phyloP scores from a whole-genome alignment of 352 stramenopile genomes.

The Phytopythium chamaehyphon region DNA sequence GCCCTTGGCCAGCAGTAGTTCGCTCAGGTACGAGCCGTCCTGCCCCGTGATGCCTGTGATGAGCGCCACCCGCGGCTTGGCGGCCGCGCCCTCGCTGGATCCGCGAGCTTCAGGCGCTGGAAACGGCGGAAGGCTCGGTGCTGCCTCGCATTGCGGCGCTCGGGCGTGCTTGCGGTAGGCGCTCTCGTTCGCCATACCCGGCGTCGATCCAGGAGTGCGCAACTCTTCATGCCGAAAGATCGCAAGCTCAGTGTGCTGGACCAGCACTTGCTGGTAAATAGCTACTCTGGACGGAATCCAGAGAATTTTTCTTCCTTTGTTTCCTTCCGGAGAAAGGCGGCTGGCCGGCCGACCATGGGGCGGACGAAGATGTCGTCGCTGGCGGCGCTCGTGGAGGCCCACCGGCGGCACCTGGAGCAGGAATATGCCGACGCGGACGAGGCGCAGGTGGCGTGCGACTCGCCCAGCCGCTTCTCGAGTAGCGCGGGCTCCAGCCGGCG shows the following conservation, averaged over 20 bases:
- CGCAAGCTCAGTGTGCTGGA: too few species aligned
- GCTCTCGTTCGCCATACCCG: too few species aligned
- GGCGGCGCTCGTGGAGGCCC: conserved; percentile 17
- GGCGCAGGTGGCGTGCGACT: not conserved
- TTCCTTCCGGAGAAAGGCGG: too few species aligned
- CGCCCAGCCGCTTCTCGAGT: not conserved
- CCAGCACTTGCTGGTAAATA: too few species aligned
- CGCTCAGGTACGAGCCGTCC: conserved; percentile 98
- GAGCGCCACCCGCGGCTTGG: conserved; percentile 64
- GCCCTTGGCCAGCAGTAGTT: conserved; percentile 96
- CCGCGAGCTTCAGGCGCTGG: too few species aligned
- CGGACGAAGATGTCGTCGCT: conserved; percentile 19
- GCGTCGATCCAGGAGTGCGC: too few species aligned
- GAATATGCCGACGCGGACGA: conserved; percentile 3
- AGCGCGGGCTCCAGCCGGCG: not conserved
- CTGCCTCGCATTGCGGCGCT: too few species aligned
- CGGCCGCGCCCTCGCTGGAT: not conserved
- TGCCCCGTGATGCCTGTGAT: conserved; percentile 99
- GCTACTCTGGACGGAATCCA: too few species aligned
- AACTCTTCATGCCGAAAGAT: too few species aligned
- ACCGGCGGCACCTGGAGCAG: conserved; percentile 8
- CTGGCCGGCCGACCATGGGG: not conserved
- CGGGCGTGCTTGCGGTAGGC: too few species aligned
- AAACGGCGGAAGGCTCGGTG: too few species aligned
- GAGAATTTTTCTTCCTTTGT: too few species aligned